These are phyloP conservation scores for Phallus indusiatus DNA, from an alignment of 768 basidiomycete species.

Conservation along the genomic window DNA sequence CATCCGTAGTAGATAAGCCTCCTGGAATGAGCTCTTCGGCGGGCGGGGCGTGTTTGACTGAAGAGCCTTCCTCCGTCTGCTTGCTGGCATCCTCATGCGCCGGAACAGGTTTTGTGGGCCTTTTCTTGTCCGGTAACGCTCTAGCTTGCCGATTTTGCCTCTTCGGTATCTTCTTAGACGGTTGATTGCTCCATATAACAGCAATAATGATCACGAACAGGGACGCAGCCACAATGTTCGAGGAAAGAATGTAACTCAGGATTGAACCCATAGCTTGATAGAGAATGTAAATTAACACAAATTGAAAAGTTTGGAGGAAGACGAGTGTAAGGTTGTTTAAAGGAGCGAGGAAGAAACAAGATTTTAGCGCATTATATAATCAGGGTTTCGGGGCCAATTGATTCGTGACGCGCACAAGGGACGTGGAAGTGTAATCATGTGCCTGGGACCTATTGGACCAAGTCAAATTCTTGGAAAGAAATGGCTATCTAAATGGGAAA, in stretches of 20 bases:
- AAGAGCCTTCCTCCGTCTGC: neutral
- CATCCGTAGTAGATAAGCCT: slow-evolving; percentile 14
- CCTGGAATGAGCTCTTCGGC: slow-evolving; percentile 9
- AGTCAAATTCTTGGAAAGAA: neutral
- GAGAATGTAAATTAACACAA: neutral
- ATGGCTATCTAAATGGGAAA: neutral
- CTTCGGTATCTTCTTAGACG: slow-evolving; percentile 25
- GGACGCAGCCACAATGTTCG: slow-evolving; percentile 28
- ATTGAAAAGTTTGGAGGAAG: neutral
- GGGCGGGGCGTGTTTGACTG: neutral
- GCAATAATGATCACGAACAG: slow-evolving; percentile 34
- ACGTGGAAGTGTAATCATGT: neutral
- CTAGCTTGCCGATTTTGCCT: neutral
- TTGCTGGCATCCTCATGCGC: neutral
- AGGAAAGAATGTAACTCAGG: slow-evolving; percentile 33
- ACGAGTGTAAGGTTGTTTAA: neutral
- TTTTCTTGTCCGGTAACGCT: slow-evolving; percentile 4
- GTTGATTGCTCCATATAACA: slow-evolving; percentile 26
- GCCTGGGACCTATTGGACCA: neutral
- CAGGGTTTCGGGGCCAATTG: neutral
- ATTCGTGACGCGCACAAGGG: neutral
- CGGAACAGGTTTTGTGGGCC: neutral
- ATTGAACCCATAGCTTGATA: slow-evolving; percentile 32
- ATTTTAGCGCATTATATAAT: neutral
- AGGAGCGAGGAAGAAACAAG: neutral